These are phyloP conservation scores for Lathyrus tuberosus DNA, from an alignment of 306 rosid genomes.

Conservation along the genomic window DNA sequence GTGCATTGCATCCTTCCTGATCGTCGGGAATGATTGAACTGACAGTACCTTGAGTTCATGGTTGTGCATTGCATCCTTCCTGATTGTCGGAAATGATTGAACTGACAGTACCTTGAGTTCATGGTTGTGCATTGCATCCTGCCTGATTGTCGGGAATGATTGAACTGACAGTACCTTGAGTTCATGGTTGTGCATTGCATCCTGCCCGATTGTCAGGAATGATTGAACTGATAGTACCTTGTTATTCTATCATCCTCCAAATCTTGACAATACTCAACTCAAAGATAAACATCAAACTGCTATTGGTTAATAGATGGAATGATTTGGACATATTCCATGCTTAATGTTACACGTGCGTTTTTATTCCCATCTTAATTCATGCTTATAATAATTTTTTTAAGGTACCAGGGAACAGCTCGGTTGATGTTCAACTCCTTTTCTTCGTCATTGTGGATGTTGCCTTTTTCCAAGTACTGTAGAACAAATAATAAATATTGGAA, in stretches of 20 bases:
- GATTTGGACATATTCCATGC: constrained; percentile 34
- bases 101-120: constrained; percentile 17
- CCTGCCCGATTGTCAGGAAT: constrained; percentile 28
- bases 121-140: constrained; percentile 29
- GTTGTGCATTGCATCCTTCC: constrained; percentile 28
- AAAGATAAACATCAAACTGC: constrained; percentile 12
- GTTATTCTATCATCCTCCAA: constrained; percentile 14
- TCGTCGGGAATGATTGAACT: constrained; percentile 34
- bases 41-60: constrained; percentile 30
- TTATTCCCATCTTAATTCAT: constrained; percentile 45
- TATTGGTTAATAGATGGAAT: constrained; percentile 34
- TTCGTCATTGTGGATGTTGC: constrained; percentile 96
- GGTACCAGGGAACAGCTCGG: constrained; percentile 97
- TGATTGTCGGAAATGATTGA: constrained; percentile 34
- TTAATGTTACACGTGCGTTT: constrained; percentile 29
- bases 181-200: constrained; percentile 31
- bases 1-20: constrained; percentile 29
- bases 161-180: constrained; percentile 33
- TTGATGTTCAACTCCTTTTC: constrained; percentile 89
- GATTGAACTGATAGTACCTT: constrained; percentile 33
- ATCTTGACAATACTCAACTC: constrained; percentile 7
- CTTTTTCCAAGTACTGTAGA: constrained; percentile 89
- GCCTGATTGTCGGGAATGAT: constrained; percentile 30
- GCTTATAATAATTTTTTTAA: constrained; percentile 46
- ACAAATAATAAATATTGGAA: constrained; percentile 62